Evolutionary conservation across 1,284 basidiomycete genomes (phyloP).

Genomic region (Fistulinella cinereoalba): DNA sequence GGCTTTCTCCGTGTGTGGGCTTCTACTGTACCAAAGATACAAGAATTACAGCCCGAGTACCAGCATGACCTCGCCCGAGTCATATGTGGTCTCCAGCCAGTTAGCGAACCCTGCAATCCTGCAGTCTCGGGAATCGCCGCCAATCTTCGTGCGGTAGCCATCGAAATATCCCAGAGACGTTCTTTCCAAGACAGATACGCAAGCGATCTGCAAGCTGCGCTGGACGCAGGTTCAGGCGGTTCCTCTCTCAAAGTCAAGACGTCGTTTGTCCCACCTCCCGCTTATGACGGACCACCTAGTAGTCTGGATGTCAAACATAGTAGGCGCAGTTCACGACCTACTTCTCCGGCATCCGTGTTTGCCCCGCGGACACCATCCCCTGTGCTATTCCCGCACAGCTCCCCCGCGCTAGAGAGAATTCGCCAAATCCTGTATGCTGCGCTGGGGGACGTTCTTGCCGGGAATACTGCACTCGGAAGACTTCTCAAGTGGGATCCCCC

Average conservation of each 20-base stretch:
- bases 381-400: constrained; percentile 47
- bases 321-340: constrained; percentile 25
- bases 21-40: constrained; percentile 60
- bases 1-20: constrained; percentile 74
- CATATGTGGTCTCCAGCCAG: constrained; percentile 59
- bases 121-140: constrained; percentile 61
- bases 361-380: constrained; percentile 41
- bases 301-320: constrained; percentile 24
- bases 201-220: constrained; percentile 67
- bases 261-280: constrained; percentile 69
- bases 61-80: constrained; percentile 79
- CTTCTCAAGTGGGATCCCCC: constrained; percentile 61
- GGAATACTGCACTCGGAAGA: constrained; percentile 47
- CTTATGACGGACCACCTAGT: constrained; percentile 48
- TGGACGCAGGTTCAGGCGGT: constrained; percentile 53
- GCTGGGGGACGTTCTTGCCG: constrained; percentile 63
- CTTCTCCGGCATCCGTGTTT: constrained; percentile 29
- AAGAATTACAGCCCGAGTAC: constrained; percentile 55
- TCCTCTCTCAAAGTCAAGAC: constrained; percentile 46
- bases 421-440: constrained; percentile 81
- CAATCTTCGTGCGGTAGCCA: constrained; percentile 72
- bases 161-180: constrained; percentile 77
- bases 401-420: constrained; percentile 69
- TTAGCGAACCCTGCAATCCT: constrained; percentile 39
- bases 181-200: constrained; percentile 78